Conservation (phyloP, 495 filamentous ascomycete genomes). For the Hypoxylon fuscum region DNA sequence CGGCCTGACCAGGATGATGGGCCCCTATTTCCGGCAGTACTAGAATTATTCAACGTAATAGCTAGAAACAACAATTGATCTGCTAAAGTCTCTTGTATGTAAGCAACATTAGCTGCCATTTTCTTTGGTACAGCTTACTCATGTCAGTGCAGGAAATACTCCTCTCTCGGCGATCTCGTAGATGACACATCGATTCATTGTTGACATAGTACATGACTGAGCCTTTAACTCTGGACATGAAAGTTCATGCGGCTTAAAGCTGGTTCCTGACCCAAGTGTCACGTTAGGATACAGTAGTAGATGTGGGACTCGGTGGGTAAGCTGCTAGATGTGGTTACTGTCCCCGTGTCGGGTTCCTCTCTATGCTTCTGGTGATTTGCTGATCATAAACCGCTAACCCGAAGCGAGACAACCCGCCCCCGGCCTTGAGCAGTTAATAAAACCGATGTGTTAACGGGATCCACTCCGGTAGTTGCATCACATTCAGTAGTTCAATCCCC, state of each 20-base stretch:
- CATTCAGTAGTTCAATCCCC: not conserved
- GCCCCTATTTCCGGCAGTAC: not conserved
- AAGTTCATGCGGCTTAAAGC: conserved; percentile 39
- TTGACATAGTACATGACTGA: too few species aligned
- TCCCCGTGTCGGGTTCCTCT: conserved; percentile 20
- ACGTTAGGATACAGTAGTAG: conserved; percentile 5
- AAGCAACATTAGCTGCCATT: not conserved
- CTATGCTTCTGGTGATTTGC: conserved; percentile 19
- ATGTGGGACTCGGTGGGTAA: not conserved
- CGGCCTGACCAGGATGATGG: not conserved
- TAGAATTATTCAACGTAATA: not conserved
- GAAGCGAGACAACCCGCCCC: conserved; percentile 1
- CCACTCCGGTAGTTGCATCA: conserved; percentile 31
- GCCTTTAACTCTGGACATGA: too few species aligned
- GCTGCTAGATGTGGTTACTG: conserved; percentile 21
- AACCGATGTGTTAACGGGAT: not conserved
- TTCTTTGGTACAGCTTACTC: not conserved
- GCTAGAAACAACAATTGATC: not conserved
- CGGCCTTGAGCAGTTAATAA: conserved; percentile 16
- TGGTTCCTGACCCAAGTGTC: conserved; percentile 30
- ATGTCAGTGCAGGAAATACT: conserved; percentile 1
- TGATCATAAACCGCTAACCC: not conserved
- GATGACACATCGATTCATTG: conserved; percentile 14
- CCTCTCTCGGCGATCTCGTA: not conserved
- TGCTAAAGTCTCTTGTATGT: not conserved